Base-by-base conservation (phyloP, 2,329 filamentous ascomycete species). In the Alternaria hordeiaustralica region DNA sequence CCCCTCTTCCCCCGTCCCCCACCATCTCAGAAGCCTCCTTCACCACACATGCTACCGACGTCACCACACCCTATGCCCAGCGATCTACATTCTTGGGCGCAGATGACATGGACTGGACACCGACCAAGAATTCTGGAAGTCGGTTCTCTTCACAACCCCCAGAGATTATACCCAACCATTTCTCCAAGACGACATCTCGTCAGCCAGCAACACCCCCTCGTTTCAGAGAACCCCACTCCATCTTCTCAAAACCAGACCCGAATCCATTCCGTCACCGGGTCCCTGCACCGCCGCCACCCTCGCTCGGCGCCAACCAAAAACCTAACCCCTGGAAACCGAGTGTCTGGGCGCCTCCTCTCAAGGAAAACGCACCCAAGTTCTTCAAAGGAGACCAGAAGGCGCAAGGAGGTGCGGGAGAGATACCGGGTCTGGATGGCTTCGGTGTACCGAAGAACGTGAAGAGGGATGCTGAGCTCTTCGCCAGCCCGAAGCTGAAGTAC, bases 31-130 rank as follows among this genome's bases (percentile, higher is more conserved):
- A 66, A 33, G 50, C 65, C 5, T 76, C 75, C 10, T 64, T 70
- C 21, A 66, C 67, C 0, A 72, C 71, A 10, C 59, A 73, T 58
- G 69, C 69, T 25, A 78, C 69, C 28, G 72, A 75, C 7, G 70
- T 63, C 60, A 73, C 70, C 11, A 76, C 75, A 2, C 72, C 73
- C 8, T 70, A 67, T 30, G 45, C 55, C 6, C 58, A 62, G 47
- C 58, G 63, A 45, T 60, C 55, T 63, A 55, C 49, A 21, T 66
- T 66, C 25, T 60, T 67, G 20, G 64, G 67, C 18, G 82, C 81
- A 1, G 87, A 90, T 43, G 86, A 86, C 59, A 94, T 94, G 92
- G 92, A 94, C 72, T 93, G 91, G 88, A 87, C 89, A 3, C 89
- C 90, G 1, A 88, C 88, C 11, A 63, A 53, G 49, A 30, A 0